Evolutionary conservation across 179 eudicot species (phyloP).

Genomic region (Carnegiea gigantea): DNA sequence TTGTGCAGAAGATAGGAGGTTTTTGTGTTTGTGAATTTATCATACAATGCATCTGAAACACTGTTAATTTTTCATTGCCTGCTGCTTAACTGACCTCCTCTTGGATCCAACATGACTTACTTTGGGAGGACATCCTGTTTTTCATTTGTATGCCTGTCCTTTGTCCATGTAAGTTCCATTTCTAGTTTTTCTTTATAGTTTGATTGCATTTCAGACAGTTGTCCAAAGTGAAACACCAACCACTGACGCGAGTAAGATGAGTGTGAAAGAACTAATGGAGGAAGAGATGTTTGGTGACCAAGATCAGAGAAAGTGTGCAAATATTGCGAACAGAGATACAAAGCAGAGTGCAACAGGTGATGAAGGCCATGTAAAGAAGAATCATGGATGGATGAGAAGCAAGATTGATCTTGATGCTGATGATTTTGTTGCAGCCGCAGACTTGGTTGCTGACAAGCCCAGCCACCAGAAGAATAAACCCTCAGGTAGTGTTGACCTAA

Average conservation of each 20-base stretch:
- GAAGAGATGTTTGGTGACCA: constrained; percentile 71
- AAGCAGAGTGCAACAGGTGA: constrained; percentile 31
- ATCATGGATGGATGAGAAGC: constrained; percentile 42
- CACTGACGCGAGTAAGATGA: constrained; percentile 43
- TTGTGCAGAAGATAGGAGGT: background rate
- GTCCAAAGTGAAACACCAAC: constrained; percentile 32
- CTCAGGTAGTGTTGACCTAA: constrained; percentile 47
- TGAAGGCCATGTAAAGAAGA: constrained; percentile 37
- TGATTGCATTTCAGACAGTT: constrained; percentile 40
- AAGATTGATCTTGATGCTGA: constrained; percentile 48
- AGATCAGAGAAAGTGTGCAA: constrained; percentile 31
- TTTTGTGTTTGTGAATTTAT: background rate
- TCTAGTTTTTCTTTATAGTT: constrained; percentile 6
- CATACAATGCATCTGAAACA: background rate
- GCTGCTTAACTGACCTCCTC: background rate
- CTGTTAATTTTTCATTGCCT: background rate
- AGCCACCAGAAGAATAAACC: constrained; percentile 41
- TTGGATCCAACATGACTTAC: constrained; percentile 4
- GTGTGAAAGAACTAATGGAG: constrained; percentile 86
- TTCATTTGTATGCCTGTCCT: background rate
- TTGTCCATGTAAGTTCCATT: background rate
- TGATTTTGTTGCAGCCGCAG: constrained; percentile 35
- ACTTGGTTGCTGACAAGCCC: constrained; percentile 29
- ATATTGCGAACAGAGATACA: constrained; percentile 25
- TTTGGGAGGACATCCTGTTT: background rate